These are phyloP conservation scores for Trichoderma semiorbis DNA, from an alignment of 2,329 filamentous ascomycete genomes.

Conservation along the genomic window DNA sequence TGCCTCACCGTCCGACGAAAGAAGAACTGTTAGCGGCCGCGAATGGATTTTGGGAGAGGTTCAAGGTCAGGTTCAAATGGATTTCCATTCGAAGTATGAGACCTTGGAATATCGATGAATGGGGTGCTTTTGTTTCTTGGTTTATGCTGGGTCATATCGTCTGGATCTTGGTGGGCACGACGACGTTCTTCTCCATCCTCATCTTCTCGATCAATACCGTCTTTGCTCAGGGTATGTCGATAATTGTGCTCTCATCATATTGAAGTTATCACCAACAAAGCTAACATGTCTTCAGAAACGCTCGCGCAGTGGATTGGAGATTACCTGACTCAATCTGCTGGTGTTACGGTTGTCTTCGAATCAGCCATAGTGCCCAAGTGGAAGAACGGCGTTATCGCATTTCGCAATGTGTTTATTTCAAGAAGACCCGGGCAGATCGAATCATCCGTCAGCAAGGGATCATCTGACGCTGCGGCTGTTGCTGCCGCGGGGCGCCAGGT, in stretches of 20 bases:
- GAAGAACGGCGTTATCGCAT: slow-evolving; percentile 91
- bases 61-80: slow-evolving; percentile 96
- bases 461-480: slow-evolving; percentile 73
- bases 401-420: slow-evolving; percentile 95
- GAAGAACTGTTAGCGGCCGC: slow-evolving; percentile 90
- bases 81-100: slow-evolving; percentile 89
- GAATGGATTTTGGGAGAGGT: slow-evolving; percentile 85
- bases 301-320: slow-evolving; percentile 91
- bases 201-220: slow-evolving; percentile 94
- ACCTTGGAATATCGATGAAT: slow-evolving; percentile 95
- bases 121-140: slow-evolving; percentile 92
- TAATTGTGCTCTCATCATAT: neutral
- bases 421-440: slow-evolving; percentile 77
- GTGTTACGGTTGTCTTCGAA: slow-evolving; percentile 92
- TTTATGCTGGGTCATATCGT: slow-evolving; percentile 88
- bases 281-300: slow-evolving; percentile 61
- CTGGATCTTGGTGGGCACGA: slow-evolving; percentile 95
- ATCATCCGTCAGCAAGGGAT: slow-evolving; percentile 88
- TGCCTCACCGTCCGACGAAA: slow-evolving; percentile 86
- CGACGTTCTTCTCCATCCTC: slow-evolving; percentile 89
- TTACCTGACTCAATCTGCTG: slow-evolving; percentile 90
- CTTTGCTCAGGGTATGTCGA: slow-evolving; percentile 74
- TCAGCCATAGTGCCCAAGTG: slow-evolving; percentile 96
- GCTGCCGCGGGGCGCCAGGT: slow-evolving; percentile 63
- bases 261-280: neutral